These are phyloP conservation scores for Fusarium denticulatum DNA, from an alignment of 2,329 filamentous ascomycete species.

Conservation along the genomic window DNA sequence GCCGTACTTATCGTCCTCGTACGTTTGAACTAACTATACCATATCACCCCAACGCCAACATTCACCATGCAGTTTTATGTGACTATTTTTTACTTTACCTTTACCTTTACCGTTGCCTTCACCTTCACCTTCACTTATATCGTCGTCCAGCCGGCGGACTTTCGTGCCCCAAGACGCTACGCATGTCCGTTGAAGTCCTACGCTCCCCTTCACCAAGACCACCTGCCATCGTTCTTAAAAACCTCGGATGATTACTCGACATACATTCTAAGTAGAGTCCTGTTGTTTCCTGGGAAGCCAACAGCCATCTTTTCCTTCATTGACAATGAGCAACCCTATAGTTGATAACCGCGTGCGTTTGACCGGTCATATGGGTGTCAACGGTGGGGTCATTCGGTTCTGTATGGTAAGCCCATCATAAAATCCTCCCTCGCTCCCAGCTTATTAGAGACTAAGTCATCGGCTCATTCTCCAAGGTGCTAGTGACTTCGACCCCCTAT, in stretches of 20 bases:
- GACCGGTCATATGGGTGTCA: conserved; percentile 24
- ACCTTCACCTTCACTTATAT: conserved; percentile 21
- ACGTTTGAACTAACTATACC: conserved; percentile 4
- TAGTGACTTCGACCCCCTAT: conserved; percentile 33
- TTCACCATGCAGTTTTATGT: conserved; percentile 19
- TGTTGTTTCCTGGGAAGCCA: conserved; percentile 31
- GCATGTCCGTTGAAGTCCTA: conserved; percentile 34
- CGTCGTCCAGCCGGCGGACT: conserved; percentile 15
- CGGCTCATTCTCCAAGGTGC: conserved; percentile 34
- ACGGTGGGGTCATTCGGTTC: conserved; percentile 23
- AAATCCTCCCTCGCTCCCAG: conserved; percentile 24
- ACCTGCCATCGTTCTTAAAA: conserved; percentile 40
- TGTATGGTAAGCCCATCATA: conserved; percentile 32
- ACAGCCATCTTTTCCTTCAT: conserved; percentile 26
- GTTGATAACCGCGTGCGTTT: conserved; percentile 19
- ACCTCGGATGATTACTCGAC: conserved; percentile 46
- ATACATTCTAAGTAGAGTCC: conserved; percentile 46
- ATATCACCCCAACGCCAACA: conserved; percentile 20
- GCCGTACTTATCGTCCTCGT: conserved; percentile 1
- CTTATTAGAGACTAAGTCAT: conserved; percentile 37
- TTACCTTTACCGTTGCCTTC: background rate
- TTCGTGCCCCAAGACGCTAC: conserved; percentile 32
- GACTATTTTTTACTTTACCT: conserved; percentile 4
- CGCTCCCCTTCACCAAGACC: conserved; percentile 41
- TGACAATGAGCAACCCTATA: conserved; percentile 37